Percentiles rank a stretch among this genome's conserved stretches.
Evolutionary conservation across 2,329 filamentous ascomycete species (phyloP).

Genomic region (Ophiostoma piceae): DNA sequence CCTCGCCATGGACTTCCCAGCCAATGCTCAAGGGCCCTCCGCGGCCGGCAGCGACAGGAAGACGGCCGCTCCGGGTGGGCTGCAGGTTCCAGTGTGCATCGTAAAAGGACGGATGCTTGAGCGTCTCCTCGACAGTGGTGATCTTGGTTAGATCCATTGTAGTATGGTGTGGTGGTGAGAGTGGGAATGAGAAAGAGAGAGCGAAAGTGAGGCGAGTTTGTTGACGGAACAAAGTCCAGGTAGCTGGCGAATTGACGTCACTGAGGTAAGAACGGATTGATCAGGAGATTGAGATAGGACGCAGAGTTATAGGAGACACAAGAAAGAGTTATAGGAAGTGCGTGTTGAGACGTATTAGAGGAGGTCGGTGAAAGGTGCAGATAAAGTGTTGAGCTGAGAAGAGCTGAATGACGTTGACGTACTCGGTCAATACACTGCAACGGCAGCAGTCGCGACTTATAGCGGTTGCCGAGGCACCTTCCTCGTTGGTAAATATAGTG

Average conservation of each 20-base stretch:
- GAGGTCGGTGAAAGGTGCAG: not conserved
- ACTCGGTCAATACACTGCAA: not conserved
- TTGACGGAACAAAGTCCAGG: not conserved
- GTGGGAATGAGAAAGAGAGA: too few relatives aligned
- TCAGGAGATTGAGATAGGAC: not conserved
- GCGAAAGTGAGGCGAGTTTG: not conserved
- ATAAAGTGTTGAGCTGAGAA: not conserved
- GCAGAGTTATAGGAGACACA: not conserved
- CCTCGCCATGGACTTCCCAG: slow-evolving; percentile 75
- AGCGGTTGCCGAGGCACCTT: slow-evolving; percentile 13
- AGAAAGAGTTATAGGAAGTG: not conserved
- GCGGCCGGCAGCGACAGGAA: slow-evolving; percentile 61
- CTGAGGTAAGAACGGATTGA: not conserved
- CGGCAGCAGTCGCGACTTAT: not conserved
- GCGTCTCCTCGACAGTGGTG: slow-evolving; percentile 51
- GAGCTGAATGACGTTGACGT: not conserved
- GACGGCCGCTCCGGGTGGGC: slow-evolving; percentile 56
- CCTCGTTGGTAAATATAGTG: not conserved
- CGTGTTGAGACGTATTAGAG: not conserved
- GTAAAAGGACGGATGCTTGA: slow-evolving; percentile 60
- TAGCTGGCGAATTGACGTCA: not conserved
- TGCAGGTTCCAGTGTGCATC: slow-evolving; percentile 64
- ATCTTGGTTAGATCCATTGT: slow-evolving; percentile 16
- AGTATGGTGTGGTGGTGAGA: too few relatives aligned
- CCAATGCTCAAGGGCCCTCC: slow-evolving; percentile 71